A percentile compares a stretch with the other conserved stretches of the same genome.
These are phyloP conservation scores for Ilex paraguariensis DNA, from an alignment of 305 asterid genomes.

Conservation along the genomic window DNA sequence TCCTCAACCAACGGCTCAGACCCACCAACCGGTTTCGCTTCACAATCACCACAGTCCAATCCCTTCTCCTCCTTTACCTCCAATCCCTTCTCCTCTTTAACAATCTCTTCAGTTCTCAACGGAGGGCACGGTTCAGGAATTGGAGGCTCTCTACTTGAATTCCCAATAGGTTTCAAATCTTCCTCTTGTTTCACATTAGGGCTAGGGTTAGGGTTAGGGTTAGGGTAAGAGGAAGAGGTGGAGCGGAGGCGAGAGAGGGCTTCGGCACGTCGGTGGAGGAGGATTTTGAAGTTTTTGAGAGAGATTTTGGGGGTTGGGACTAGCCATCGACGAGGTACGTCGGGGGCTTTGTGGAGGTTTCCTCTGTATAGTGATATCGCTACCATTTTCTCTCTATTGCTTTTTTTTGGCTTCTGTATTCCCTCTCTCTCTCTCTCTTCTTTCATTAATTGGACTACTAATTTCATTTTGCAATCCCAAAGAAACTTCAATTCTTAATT, in stretches of 20 bases:
- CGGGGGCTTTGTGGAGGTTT: conserved; percentile 67
- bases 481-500: no score
- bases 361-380: conserved; percentile 83
- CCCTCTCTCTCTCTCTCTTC: no score
- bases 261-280: conserved; percentile 62
- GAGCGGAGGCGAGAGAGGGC: conserved; percentile 59
- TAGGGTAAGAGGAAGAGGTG: conserved; percentile 31
- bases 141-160: conserved; percentile 20
- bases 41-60: conserved; percentile 15
- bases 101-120: background rate
- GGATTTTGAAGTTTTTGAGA: conserved; percentile 50
- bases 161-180: background rate
- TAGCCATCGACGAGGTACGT: conserved; percentile 66
- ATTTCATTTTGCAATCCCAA: no score
- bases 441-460: no score
- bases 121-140: conserved; percentile 21
- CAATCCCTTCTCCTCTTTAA: conserved; percentile 24
- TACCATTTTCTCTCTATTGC: conserved; percentile 35
- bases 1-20: conserved; percentile 28
- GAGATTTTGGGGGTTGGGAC: conserved; percentile 54
- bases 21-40: conserved; percentile 30
- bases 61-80: conserved; percentile 21
- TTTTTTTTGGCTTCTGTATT: no score
- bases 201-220: conserved; percentile 6
- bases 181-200: conserved; percentile 8